phyloP scores from a whole-genome alignment of 768 basidiomycete genomes.

The Megacollybia marginata region DNA sequence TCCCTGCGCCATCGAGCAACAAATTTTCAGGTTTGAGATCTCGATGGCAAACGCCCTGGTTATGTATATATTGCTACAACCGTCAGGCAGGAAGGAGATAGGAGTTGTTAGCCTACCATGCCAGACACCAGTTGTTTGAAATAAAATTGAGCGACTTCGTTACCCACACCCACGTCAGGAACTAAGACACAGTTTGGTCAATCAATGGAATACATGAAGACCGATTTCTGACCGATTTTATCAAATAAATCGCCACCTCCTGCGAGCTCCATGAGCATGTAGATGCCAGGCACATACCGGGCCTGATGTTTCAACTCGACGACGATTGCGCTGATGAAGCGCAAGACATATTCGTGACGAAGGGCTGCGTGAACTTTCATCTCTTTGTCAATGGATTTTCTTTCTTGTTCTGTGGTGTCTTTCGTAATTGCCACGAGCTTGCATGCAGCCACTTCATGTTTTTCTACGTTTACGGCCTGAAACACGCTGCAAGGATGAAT shows the following conservation, averaged over 20 bases:
- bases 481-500: slow-evolving; percentile 53
- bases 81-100: neutral
- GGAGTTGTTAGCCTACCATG: slow-evolving; percentile 44
- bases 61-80: slow-evolving; percentile 72
- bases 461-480: slow-evolving; percentile 63
- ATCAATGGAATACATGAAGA: neutral
- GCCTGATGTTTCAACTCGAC: slow-evolving; percentile 57
- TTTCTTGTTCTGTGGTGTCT: slow-evolving; percentile 55
- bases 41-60: slow-evolving; percentile 88
- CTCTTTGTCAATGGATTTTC: slow-evolving; percentile 85
- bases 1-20: slow-evolving; percentile 74
- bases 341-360: slow-evolving; percentile 74
- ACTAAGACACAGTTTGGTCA: slow-evolving; percentile 36
- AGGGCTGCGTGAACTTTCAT: slow-evolving; percentile 81
- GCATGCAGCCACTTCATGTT: slow-evolving; percentile 75
- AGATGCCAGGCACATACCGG: slow-evolving; percentile 71
- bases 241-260: slow-evolving; percentile 95
- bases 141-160: slow-evolving; percentile 85
- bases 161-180: slow-evolving; percentile 81
- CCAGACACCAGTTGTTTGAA: slow-evolving; percentile 82
- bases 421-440: slow-evolving; percentile 68
- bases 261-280: slow-evolving; percentile 90
- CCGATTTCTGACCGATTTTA: slow-evolving; percentile 75
- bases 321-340: slow-evolving; percentile 72
- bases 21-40: slow-evolving; percentile 97